These are phyloP conservation scores for Encephalitozoon hellem DNA, from an alignment of 371 early-diverging fungal species.

Conservation along the genomic window DNA sequence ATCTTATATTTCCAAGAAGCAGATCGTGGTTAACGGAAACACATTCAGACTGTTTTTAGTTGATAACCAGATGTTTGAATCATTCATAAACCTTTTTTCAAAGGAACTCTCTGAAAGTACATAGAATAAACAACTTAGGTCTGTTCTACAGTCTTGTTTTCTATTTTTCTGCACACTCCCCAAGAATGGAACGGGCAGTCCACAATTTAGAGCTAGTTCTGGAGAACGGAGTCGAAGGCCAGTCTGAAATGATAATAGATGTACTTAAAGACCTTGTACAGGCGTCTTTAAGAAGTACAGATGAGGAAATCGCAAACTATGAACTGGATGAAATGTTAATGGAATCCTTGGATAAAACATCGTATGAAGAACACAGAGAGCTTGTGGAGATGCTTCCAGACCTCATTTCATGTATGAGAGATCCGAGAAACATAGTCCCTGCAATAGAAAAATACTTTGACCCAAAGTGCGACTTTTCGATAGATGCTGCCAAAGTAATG, in stretches of 20 bases:
- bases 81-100: not conserved
- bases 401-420: conserved; percentile 5
- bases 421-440: conserved; percentile 17
- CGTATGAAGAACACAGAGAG: not conserved
- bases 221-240: not conserved
- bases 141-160: not conserved
- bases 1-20: not conserved
- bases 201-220: not conserved
- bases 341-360: not conserved
- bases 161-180: conserved; percentile 32
- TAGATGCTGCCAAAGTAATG: not conserved
- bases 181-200: not conserved
- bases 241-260: not conserved
- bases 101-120: not conserved
- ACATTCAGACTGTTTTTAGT: conserved; percentile 11
- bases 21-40: not conserved
- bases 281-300: not conserved
- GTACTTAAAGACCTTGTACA: not conserved
- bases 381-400: conserved; percentile 8
- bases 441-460: not conserved
- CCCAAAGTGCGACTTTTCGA: conserved; percentile 8
- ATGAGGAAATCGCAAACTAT: not conserved
- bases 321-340: not conserved
- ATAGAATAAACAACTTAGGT: not conserved
- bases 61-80: not conserved